phyloP scores from a whole-genome alignment of 2,329 filamentous ascomycete genomes.

The Thermomyces lanuginosus region DNA sequence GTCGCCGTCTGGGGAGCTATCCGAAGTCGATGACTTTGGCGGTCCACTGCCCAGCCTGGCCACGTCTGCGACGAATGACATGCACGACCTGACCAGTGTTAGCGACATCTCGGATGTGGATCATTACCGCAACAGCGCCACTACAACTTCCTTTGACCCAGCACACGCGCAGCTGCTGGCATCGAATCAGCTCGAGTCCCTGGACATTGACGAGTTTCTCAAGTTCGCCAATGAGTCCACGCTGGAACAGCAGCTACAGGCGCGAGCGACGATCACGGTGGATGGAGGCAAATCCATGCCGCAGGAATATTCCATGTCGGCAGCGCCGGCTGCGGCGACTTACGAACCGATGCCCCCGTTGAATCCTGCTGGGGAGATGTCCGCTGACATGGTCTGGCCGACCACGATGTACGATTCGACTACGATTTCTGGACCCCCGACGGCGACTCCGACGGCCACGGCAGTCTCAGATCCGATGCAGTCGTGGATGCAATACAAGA shows the following conservation, averaged over 20 bases:
- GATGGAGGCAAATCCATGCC: slow-evolving; percentile 18
- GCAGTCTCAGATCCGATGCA: too few species aligned
- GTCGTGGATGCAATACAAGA: too few species aligned
- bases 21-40: slow-evolving; percentile 32
- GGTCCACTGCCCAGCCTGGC: slow-evolving; percentile 17
- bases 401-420: too few species aligned
- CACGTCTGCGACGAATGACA: slow-evolving; percentile 14
- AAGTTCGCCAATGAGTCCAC: slow-evolving; percentile 27
- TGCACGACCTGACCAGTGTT: slow-evolving; percentile 24
- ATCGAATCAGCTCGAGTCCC: slow-evolving; percentile 23
- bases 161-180: slow-evolving; percentile 27
- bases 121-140: slow-evolving; percentile 25
- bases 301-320: slow-evolving; percentile 16
- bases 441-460: too few species aligned
- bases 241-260: slow-evolving; percentile 24
- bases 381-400: too few species aligned
- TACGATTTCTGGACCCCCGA: too few species aligned
- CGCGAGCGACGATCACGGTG: slow-evolving; percentile 20
- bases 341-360: background rate
- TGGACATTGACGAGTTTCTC: slow-evolving; percentile 30
- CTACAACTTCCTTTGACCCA: slow-evolving; percentile 27
- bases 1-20: slow-evolving; percentile 34
- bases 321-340: slow-evolving; percentile 4
- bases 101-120: slow-evolving; percentile 28
- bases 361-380: too few species aligned